These are phyloP conservation scores for Boletus sensibilis DNA, from an alignment of 768 basidiomycete species.

Conservation along the genomic window DNA sequence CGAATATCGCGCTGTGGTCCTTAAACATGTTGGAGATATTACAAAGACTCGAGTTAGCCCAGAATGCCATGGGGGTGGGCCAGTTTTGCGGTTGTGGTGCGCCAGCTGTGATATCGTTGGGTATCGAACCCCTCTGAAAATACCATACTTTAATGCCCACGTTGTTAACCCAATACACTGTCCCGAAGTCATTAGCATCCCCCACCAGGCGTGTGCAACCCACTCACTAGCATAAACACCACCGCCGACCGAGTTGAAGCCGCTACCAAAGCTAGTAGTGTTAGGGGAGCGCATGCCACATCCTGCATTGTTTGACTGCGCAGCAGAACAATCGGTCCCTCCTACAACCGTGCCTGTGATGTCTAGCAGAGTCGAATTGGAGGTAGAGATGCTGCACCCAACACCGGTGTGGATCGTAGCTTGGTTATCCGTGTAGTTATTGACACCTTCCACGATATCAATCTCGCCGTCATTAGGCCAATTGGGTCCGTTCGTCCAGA, in stretches of 20 bases:
- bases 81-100: slow-evolving; percentile 74
- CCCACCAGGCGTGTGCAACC: background rate
- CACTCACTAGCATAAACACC: slow-evolving; percentile 88
- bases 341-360: slow-evolving; percentile 67
- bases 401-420: slow-evolving; percentile 76
- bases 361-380: slow-evolving; percentile 44
- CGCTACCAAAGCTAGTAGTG: slow-evolving; percentile 72
- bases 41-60: slow-evolving; percentile 68
- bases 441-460: slow-evolving; percentile 82
- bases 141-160: slow-evolving; percentile 83
- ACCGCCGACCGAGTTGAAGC: slow-evolving; percentile 81
- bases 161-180: slow-evolving; percentile 40
- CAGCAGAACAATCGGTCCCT: slow-evolving; percentile 69
- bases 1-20: slow-evolving; percentile 75
- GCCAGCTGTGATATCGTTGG: slow-evolving; percentile 70
- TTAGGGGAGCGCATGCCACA: slow-evolving; percentile 72
- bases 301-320: slow-evolving; percentile 70
- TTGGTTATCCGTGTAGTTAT: slow-evolving; percentile 78
- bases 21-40: slow-evolving; percentile 78
- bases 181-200: background rate
- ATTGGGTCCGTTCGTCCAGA: slow-evolving; percentile 51
- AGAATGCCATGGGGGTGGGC: slow-evolving; percentile 76
- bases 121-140: slow-evolving; percentile 74
- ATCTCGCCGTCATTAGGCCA: slow-evolving; percentile 64
- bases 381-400: slow-evolving; percentile 63